Base-by-base conservation (phyloP, 2,329 filamentous ascomycete species). In the Stagonosporopsis chrysanthemi region DNA sequence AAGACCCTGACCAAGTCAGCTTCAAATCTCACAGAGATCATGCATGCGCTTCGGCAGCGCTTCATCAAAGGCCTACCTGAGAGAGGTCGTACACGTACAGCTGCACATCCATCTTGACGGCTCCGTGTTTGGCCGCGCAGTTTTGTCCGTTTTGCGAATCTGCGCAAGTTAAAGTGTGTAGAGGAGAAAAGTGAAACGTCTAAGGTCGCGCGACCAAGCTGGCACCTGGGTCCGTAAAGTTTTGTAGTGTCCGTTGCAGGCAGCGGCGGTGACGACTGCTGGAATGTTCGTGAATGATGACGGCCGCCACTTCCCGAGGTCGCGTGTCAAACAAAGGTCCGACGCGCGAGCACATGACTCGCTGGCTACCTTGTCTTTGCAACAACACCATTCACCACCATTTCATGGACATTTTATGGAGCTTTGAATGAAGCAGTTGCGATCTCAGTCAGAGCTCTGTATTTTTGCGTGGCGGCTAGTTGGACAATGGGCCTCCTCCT, bases 81-180 rank as follows among this genome's bases (percentile, higher is more conserved):
- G 80, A 82, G n/a, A 83, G 75, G 61, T 83, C 81, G 65, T 83
- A 83, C 33, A 83, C 80, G 58, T 81, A 83, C 15, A 83, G 75
- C 58, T 82, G 70, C 26, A 83, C 78, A 31, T 83, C 79, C 81
- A 83, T 83, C 23, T 35, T 62, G 40, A 9, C 31, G 12, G 31
- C 6, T 35, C 14, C 33, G 9, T 38, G 12, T 33, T 36, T 52
- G 42, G 38, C 52, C 38, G 52, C 31, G 47, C 42, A n/a, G 35
- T 28, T 42, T 50, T 11, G 40, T 58, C 45, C 35, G 44, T 7
- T 14, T 6, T 22, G 15, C 19, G 4, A 17, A 14, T 22, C 6
- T n/a, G 31, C 7, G 17, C 23, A 11, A 15, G 5, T 22, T 43
- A 8, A 3, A 4, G 23, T 15, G 23, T 28, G 9, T 29, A 17